Evolutionary conservation across 768 basidiomycete genomes (phyloP), one percentile per base, ranked within the genome.

Genomic region (Neoboletus subvelutipes): DNA sequence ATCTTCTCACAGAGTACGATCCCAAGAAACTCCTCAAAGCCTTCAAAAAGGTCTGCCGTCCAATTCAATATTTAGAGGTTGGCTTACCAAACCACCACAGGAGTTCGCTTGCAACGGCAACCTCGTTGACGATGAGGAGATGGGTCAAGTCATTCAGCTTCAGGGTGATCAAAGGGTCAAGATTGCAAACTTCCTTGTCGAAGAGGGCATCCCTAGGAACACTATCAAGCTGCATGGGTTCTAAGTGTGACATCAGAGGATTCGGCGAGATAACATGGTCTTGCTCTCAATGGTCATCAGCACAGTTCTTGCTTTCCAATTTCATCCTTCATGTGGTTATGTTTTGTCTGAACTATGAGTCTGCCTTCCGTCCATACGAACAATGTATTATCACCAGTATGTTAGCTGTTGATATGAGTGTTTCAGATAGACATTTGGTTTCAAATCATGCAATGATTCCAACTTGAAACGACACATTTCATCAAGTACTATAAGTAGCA

Each of bases 51-150:
- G 93, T 90, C 56, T 46, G 57, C 3, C 18, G 9, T 45, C 31
- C 8, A 1, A n/a, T 39, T 13, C 31, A 4, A 13, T 55, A 4
- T 42, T n/a, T 12, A 29, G 29, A 37, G 18, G 31, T 46, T 60
- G 45, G 66, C 58, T 57, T 13, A 67, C 34, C 18, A 9, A 31
- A 22, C 17, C 17, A 8, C 41, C 49, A 12, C 64, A 95, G 93
- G 93, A 97, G 80, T 97, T 98, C 65, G 95, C 95, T 63, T 98
- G 95, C 80, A 99, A 99, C 76, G 97, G 97, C 64, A 95, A 90
- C 50, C 84, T 99, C 65, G 91, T 97, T 63, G 91, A 94, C 52
- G 92, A 97, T 77, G 91, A 91, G 73, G 92, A 94, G 78, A 85
- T 93, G 78, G 97, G 97, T 55, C 83, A 94, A 78, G 92, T 99